Evolutionary conservation across 2,329 filamentous ascomycete species (phyloP).

Genomic region (Monascus ruber): DNA sequence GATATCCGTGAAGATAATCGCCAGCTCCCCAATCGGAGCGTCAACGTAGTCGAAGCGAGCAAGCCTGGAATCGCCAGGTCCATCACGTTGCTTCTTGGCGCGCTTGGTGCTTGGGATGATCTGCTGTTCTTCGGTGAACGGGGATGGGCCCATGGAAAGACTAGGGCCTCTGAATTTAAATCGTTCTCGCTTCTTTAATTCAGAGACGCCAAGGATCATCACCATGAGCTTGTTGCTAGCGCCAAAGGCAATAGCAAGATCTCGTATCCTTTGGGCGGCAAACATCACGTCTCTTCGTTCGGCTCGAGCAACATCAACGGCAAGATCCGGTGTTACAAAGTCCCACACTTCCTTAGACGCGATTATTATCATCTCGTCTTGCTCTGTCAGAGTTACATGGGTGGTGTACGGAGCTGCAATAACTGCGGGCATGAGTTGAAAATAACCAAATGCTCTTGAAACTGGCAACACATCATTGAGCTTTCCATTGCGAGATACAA

Average conservation of each 20-base stretch:
- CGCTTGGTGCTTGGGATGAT: conserved; percentile 55
- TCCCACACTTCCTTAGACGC: conserved; percentile 94
- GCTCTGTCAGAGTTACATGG: conserved; percentile 67
- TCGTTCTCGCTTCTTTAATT: conserved; percentile 76
- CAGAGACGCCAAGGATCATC: conserved; percentile 90
- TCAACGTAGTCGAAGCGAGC: conserved; percentile 84
- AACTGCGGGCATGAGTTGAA: conserved; percentile 81
- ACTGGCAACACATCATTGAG: conserved; percentile 86
- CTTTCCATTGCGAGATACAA: conserved; percentile 87
- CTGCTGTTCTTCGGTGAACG: conserved; percentile 48
- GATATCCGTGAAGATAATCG: conserved; percentile 97
- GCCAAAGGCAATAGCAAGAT: conserved; percentile 91
- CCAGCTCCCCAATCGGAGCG: conserved; percentile 78
- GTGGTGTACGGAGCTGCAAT: conserved; percentile 80
- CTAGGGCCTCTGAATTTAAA: conserved; percentile 66
- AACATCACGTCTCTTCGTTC: conserved; percentile 88
- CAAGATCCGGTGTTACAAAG: conserved; percentile 76
- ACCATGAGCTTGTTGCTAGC: conserved; percentile 95
- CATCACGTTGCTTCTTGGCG: conserved; percentile 47
- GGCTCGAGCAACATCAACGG: conserved; percentile 80
- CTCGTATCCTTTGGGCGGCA: conserved; percentile 84
- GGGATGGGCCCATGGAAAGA: conserved; percentile 71
- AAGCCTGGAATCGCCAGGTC: conserved; percentile 70
- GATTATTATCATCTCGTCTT: conserved; percentile 86
- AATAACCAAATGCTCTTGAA: conserved; percentile 89